Evolutionary conservation across 2,329 filamentous ascomycete genomes (phyloP), one percentile per base, ranked within the genome.

Genomic region (Xenosphaeropsis pyriputrescens): DNA sequence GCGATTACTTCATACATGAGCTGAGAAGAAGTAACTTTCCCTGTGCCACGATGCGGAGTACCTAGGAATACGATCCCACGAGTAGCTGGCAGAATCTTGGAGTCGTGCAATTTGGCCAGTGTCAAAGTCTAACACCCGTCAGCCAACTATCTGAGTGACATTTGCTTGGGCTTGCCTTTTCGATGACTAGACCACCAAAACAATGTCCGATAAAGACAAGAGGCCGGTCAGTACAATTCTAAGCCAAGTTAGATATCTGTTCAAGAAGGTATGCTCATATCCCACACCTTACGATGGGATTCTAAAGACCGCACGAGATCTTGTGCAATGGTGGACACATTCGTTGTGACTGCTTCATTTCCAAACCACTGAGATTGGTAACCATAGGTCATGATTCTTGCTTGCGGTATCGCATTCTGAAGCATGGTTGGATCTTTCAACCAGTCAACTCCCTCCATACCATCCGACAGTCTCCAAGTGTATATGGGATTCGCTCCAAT

Each of bases 361-460:
- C 50, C 51, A 37, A 53, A 50, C 47, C 54, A 54, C 37, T 54
- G 49, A 6, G 43, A 47, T 32, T 50, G 43, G 37, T 56, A 56
- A 16, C 46, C 42, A 38, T 51, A 53, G 3, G 48, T 43, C 33
- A 52, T 51, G 19, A 55, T 55, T 31, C 53, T 46, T 12, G 50
- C 45, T 35, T 50, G 45, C 7, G 51, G 47, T 26, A 56, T 40
- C 36, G 48, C 48, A 32, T 38, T 37, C 2, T 43, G 44, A 11
- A 56, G 51, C 53, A 54, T 53, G 26, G 50, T 45, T 12, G 38
- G 37, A 40, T 56, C 53, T 12, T 43, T 41, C 35, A 56, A 39
- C 54, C 52, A 56, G 40, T 56, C 45, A 22, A 44, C 38, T 14
- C 49, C 44, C 8, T 9, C 8, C 8, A 3, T 11, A 26, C 22